Evolutionary conservation across 2,329 filamentous ascomycete genomes (phyloP), one percentile per base, ranked within the genome.

Genomic region (Diaporthe ilicicola): DNA sequence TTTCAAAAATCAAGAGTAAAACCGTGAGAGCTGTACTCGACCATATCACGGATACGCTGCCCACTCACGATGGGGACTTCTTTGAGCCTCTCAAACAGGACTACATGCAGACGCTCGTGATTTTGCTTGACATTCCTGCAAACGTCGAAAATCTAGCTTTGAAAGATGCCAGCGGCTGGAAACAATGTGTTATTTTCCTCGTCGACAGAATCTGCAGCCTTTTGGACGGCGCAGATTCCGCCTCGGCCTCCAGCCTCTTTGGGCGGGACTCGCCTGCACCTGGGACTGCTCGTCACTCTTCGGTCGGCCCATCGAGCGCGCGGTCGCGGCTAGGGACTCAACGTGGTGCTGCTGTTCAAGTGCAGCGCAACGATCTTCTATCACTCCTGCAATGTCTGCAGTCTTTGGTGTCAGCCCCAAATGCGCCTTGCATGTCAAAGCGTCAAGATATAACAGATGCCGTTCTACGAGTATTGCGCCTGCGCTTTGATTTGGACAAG

Each of bases 1-100:
- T 91, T 39, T 82, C 86, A 24, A 91, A 88, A 72, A 81, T 98
- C 73, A 92, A 91, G 76, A 85, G 86, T 72, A 97, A 94, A 79
- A 95, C 94, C 0, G 85, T 95, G n/a, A 88, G 91, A 75, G 89
- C 92, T 7, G 84, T 98, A 19, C 85, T 97, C 74, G 91, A 94
- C 74, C 94, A 97, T 81, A 92, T 98, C 72, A 91, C 90, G 3
- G 91, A 97, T 74, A 90, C 90, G 22, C 84, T 97, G 4, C 88
- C 90, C 2, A 87, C 84, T 19, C 80, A 86, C 1, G 88, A 90
- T 67, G 90, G 90, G 17, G 86, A 84, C 2, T 88, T 92, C 67
- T 90, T 94, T 74, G 86, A 90, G 70, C 91, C 92, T 15, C 85
- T 99, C 6, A 83, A 91, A 29, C 86, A 90, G 61, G 90, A 96